Percentiles rank a stretch among this genome's conserved stretches.
Conservation (phyloP, 768 basidiomycete species). For the Amanita phalloides region DNA sequence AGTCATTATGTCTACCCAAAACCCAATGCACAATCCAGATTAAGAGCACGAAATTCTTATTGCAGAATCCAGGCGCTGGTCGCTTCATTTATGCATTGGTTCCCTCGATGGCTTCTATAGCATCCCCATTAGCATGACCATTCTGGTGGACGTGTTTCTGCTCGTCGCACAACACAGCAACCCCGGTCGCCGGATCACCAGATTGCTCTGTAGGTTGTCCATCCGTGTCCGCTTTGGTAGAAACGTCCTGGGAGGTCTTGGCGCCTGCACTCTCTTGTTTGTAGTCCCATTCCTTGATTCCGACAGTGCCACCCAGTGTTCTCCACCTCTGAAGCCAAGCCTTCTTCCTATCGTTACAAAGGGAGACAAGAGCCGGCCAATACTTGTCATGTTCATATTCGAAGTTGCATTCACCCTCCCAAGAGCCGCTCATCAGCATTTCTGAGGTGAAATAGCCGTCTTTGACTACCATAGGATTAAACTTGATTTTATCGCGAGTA, state of each 20-base stretch:
- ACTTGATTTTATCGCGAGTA: slow-evolving; percentile 64
- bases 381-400: slow-evolving; percentile 67
- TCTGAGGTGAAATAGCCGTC: slow-evolving; percentile 61
- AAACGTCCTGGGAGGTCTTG: neutral
- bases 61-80: slow-evolving; percentile 22
- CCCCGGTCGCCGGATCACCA: neutral
- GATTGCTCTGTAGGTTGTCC: neutral
- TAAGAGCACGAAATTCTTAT: too few species aligned
- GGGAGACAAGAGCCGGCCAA: slow-evolving; percentile 53
- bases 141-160: neutral
- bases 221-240: neutral
- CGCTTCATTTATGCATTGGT: slow-evolving; percentile 16
- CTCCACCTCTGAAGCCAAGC: slow-evolving; percentile 54
- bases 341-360: slow-evolving; percentile 40
- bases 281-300: slow-evolving; percentile 73
- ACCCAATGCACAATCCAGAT: too few species aligned
- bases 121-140: slow-evolving; percentile 12
- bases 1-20: too few species aligned
- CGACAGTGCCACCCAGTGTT: slow-evolving; percentile 54
- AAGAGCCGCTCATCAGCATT: slow-evolving; percentile 59
- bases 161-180: slow-evolving; percentile 1
- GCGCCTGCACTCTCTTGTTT: slow-evolving; percentile 22
- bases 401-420: slow-evolving; percentile 60
- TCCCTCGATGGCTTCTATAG: neutral
- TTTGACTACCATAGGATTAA: slow-evolving; percentile 57